Base-by-base conservation (phyloP, 805 yeast species). In the Myxozyma geophila region DNA sequence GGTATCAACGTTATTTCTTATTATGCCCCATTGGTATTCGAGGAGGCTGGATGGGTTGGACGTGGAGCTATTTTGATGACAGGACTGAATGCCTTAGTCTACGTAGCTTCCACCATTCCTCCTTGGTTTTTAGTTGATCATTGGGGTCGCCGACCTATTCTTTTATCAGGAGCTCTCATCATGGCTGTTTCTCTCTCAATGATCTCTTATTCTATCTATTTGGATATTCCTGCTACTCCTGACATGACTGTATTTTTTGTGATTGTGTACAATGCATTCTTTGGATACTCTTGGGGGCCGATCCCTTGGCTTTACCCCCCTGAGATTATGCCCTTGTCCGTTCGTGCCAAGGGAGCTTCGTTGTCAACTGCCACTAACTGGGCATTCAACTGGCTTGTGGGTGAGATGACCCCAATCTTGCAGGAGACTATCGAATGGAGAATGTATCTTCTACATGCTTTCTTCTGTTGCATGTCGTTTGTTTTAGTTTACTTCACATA, bases 1-100 rank as follows among this genome's bases (percentile, higher is more conserved):
- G 98, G 98, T 71, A 92, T 92, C 76, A 92, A 92, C 73, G 93
- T 92, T 57, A 90, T 92, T 59, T 87, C 96, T 0, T 92, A 92
- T 76, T 92, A 92, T 77, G 97, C 97, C 1, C 97, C 97, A 1
- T 78, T 92, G 76, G 96, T 92, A 54, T 92, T 92, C 76, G 97
- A 92, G 74, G 89, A 89, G 70, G 97, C 97, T 2, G 98, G 98
- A 35, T 92, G 97, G 97, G 76, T 82, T 7, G 56, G 56, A 12
- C 80, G 96, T 64, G 84, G 85, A 68, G 97, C 97, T 2, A 85
- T 92, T 66, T 81, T 91, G 67, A 89, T 92, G 96, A 90, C 98
- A 0, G 98, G 98, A 23, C 81, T 89, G 62, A 87, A 88, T 70
- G 82, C 85, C 6, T 65, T 87, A 12, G 78, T 87, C 40, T 87